phyloP scores from a whole-genome alignment of 2,329 filamentous ascomycete genomes.

The Metarhizium album region DNA sequence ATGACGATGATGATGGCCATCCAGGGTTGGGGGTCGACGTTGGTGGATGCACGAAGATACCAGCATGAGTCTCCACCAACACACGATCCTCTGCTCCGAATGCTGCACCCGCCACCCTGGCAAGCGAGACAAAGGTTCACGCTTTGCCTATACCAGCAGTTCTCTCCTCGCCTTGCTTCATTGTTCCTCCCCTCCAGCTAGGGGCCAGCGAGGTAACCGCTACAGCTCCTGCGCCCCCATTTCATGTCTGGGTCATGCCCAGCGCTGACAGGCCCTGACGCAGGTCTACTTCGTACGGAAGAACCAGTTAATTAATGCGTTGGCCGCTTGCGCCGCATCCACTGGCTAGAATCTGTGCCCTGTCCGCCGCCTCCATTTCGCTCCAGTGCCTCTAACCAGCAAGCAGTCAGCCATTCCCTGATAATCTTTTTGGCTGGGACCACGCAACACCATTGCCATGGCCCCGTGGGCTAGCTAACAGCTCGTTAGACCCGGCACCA shows the following conservation, averaged over 20 bases:
- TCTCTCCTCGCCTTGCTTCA: slow-evolving; percentile 4
- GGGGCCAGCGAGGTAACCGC: neutral
- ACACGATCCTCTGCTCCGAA: neutral
- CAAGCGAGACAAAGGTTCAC: slow-evolving; percentile 6
- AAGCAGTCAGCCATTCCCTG: neutral
- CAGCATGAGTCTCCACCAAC: neutral
- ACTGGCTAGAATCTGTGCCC: neutral
- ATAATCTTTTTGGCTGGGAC: neutral
- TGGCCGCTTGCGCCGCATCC: slow-evolving; percentile 1
- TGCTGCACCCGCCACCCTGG: slow-evolving; percentile 4
- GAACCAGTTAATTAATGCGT: too few relatives aligned
- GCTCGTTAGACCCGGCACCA: neutral
- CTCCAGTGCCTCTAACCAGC: neutral
- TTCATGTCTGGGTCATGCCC: neutral
- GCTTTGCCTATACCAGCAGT: slow-evolving; percentile 6
- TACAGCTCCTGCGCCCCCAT: neutral
- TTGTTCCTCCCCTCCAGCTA: slow-evolving; percentile 2
- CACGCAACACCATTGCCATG: neutral
- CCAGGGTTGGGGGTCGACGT: neutral
- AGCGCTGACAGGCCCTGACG: slow-evolving; percentile 2
- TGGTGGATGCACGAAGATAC: neutral
- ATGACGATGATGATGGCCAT: neutral
- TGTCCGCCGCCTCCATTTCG: slow-evolving; percentile 3
- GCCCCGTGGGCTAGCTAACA: neutral
- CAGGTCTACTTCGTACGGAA: neutral